Percentiles rank a stretch among this genome's conserved stretches.
Evolutionary conservation across 1,284 basidiomycete genomes (phyloP).

Genomic region (Trichosporon asahii): DNA sequence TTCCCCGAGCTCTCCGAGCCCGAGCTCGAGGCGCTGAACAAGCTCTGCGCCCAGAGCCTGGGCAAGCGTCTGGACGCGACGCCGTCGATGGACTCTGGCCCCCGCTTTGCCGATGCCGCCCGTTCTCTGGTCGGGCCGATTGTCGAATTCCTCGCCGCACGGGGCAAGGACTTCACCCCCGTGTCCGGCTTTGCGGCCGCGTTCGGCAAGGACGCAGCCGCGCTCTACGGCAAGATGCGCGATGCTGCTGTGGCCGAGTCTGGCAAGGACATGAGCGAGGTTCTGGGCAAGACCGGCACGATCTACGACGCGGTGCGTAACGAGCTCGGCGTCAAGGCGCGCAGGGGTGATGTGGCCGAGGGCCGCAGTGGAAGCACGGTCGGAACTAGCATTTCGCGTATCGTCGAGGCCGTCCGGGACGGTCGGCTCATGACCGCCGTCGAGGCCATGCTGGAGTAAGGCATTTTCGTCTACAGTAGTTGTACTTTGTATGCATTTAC

Average conservation of each 20-base stretch:
- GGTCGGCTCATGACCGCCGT: slow-evolving; percentile 19
- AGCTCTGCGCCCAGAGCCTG: slow-evolving; percentile 12
- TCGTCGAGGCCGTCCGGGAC: slow-evolving; percentile 26
- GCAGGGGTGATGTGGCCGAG: slow-evolving; percentile 23
- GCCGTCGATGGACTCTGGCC: slow-evolving; percentile 18
- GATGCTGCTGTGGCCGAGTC: slow-evolving; percentile 2
- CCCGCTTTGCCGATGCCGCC: slow-evolving; percentile 24
- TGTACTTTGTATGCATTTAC: not conserved
- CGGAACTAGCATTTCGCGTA: slow-evolving; percentile 16
- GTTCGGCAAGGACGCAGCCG: slow-evolving; percentile 14
- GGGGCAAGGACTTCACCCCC: slow-evolving; percentile 8
- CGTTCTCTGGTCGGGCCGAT: slow-evolving; percentile 20
- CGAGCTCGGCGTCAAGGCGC: slow-evolving; percentile 20
- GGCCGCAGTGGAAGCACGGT: slow-evolving; percentile 15
- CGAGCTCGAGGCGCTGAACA: slow-evolving; percentile 18
- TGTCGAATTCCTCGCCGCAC: slow-evolving; percentile 17
- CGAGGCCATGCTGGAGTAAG: slow-evolving; percentile 12
- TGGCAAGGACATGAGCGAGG: slow-evolving; percentile 7
- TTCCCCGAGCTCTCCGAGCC: slow-evolving; percentile 13
- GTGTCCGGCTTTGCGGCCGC: slow-evolving; percentile 17
- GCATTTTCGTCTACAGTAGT: not conserved
- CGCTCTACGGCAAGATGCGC: slow-evolving; percentile 20
- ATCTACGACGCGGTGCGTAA: slow-evolving; percentile 20
- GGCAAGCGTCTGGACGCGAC: slow-evolving; percentile 24
- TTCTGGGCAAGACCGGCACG: slow-evolving; percentile 18